Base-by-base conservation (phyloP, 306 rosid genomes). In the Luffa aegyptiaca region DNA sequence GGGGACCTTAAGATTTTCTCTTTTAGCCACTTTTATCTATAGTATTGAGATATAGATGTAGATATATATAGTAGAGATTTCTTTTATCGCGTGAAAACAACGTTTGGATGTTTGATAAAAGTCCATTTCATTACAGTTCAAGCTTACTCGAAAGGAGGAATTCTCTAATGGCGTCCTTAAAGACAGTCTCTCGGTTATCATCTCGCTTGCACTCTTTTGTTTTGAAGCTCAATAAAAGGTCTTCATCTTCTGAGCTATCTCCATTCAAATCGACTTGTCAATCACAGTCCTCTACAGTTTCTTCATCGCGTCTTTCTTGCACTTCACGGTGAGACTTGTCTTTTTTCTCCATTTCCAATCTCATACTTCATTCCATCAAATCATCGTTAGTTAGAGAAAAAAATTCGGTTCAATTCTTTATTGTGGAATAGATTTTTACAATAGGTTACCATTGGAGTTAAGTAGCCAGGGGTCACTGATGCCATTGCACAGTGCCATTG, bases 401-500 rank as follows among this genome's bases (percentile, higher is more conserved):
- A 33, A 33, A 73, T 73, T 52, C 20, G 45, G 58, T 16, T 77
- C 62, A 49, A 77, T 12, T 69, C 26, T 37, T 37, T 35, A 49
- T 48, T 12, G 21, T 9, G 59, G 58, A 37, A 39, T 26, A 61
- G 10, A 42, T 71, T 48, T 48, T 20, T 13, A 49, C 46, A 57
- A 75, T 81, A 92, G 96, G 88, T 87, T 92, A 75, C 97, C 97
- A 0, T 52, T 89, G 84, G 93, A 90, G 75, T 82, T 93, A 84
- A 80, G 89, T 83, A 76, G 96, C 84, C 75, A 75, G 79, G 96
- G 84, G 42, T 92, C 98, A 56, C 75, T 90, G 89, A 80, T 92
- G 89, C 93, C 96, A 17, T 81, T 92, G 80, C 89, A 93, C 81
- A 92, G 86, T 14, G 97, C 90, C 0, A 90, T 92, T 10, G 96